Base-by-base conservation (phyloP, 768 basidiomycete species). In the Phlebiopsis flavidoalba region DNA sequence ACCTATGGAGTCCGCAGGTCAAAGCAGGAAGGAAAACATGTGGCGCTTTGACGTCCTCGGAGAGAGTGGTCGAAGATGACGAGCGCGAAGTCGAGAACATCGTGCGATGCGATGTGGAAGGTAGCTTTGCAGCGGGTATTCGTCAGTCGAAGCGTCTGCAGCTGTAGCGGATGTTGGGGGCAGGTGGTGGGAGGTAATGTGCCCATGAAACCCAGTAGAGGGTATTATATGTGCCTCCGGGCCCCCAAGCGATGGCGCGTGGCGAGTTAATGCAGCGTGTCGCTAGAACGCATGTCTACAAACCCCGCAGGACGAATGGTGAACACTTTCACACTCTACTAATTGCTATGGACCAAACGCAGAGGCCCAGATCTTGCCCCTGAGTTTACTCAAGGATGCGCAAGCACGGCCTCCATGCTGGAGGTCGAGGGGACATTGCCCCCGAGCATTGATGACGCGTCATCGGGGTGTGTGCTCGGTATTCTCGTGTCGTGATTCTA, bases 1-100 rank as follows among this genome's bases (percentile, higher is more conserved):
- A 83, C 74, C 37, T 79, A n/a, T 65, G 12, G 64, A 45, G 36
- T 64, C 64, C 1, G 60, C 52, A 12, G 71, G n/a, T n/a, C n/a
- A n/a, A n/a, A n/a, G 71, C 36, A 73, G 69, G 48, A 59, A 64
- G 12, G 67, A 63, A 45, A 65, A 58, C 22, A 73, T 51, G 55
- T 64, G 58, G 53, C 59, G 67, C 53, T 60, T n/a, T 56, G 51
- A 62, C 54, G 35, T 68, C 66, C 24, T 66, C 60, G 19, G 59
- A 61, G 26, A 58, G 24, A 10, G 35, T 33, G 7, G 59, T 53
- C 17, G 59, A 57, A 0, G 63, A 64, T 3, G 63, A 64, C 11
- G 63, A 57, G 43, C 43, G 55, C 22, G 48, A 49, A 17, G 11
- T 43, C 11, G 59, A 60, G 10, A 49, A 43, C 63, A 64, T 64